Conservation (phyloP, 2,329 filamentous ascomycete genomes). For the Sarocladium strictum region DNA sequence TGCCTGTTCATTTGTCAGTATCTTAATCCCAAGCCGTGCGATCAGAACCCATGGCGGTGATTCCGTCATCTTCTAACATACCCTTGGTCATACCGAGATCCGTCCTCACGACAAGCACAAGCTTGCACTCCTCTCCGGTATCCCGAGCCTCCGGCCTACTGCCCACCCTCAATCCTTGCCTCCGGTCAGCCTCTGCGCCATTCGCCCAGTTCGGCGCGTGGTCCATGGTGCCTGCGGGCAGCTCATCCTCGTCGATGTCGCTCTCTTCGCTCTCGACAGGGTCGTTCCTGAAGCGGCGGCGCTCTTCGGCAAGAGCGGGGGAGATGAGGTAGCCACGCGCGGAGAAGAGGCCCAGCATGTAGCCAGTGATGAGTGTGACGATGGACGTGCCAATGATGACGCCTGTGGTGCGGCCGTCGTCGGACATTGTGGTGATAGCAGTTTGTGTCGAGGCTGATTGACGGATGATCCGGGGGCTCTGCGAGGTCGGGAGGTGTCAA, state of each 20-base stretch:
- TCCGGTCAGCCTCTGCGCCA: slow-evolving; percentile 50
- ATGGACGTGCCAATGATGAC: slow-evolving; percentile 69
- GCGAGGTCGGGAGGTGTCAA: too few relatives aligned
- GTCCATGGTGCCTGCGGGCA: slow-evolving; percentile 52
- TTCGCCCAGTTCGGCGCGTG: slow-evolving; percentile 65
- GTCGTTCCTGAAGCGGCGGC: slow-evolving; percentile 49
- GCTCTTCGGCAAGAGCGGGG: slow-evolving; percentile 49
- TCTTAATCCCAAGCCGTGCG: too few relatives aligned
- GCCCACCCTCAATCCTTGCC: slow-evolving; percentile 44
- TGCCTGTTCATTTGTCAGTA: slow-evolving; percentile 52
- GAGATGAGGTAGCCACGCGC: slow-evolving; percentile 54
- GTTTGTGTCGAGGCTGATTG: too few relatives aligned
- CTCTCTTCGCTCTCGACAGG: slow-evolving; percentile 65
- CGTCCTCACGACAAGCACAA: slow-evolving; percentile 85
- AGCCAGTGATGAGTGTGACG: slow-evolving; percentile 68
- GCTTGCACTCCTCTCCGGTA: slow-evolving; percentile 77
- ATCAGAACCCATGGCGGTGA: too few relatives aligned
- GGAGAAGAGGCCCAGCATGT: slow-evolving; percentile 73
- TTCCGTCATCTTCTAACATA: slow-evolving; percentile 37
- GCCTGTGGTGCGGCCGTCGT: slow-evolving; percentile 40
- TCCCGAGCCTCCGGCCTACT: slow-evolving; percentile 33
- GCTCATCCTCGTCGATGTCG: slow-evolving; percentile 53
- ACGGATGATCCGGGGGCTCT: too few relatives aligned
- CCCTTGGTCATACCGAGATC: slow-evolving; percentile 98
- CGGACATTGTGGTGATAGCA: slow-evolving; percentile 24